Evolutionary conservation across 176 grass and related monocot species (phyloP).

Genomic region (Raddia distichophylla): DNA sequence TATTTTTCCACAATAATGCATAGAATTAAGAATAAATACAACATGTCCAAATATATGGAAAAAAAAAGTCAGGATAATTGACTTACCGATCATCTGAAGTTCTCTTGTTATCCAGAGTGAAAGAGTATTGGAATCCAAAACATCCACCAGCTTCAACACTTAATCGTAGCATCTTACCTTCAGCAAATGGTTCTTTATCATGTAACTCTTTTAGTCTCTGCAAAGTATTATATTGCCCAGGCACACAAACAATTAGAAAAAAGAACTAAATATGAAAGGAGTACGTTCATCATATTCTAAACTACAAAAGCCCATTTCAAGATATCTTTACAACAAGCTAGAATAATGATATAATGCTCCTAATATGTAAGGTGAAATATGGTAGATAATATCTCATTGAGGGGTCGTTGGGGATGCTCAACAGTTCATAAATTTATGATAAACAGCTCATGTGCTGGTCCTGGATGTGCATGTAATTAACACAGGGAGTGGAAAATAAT

Average conservation of each 20-base stretch:
- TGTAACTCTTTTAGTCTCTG: constrained; percentile 87
- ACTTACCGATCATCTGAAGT: constrained; percentile 47
- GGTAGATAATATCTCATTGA: neutral
- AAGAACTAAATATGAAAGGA: neutral
- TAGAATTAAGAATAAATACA: neutral
- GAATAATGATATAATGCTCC: neutral
- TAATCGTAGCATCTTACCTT: constrained; percentile 82
- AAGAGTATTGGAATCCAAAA: constrained; percentile 90
- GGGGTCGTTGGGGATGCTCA: no score
- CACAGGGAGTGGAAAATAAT: no score
- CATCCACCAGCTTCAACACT: constrained; percentile 90
- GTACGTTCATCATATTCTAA: neutral
- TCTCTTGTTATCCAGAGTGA: constrained; percentile 70
- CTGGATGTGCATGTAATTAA: no score
- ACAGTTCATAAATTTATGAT: no score
- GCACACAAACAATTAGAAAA: constrained; percentile 7
- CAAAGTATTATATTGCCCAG: constrained; percentile 28
- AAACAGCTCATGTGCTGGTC: no score
- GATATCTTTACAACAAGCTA: neutral
- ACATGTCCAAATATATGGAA: neutral
- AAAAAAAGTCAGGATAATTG: neutral
- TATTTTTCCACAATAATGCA: neutral
- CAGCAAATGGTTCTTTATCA: constrained; percentile 52
- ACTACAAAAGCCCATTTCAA: neutral
- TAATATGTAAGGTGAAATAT: neutral